phyloP scores from a whole-genome alignment of 2,329 filamentous ascomycete species.

The Calycina marina region DNA sequence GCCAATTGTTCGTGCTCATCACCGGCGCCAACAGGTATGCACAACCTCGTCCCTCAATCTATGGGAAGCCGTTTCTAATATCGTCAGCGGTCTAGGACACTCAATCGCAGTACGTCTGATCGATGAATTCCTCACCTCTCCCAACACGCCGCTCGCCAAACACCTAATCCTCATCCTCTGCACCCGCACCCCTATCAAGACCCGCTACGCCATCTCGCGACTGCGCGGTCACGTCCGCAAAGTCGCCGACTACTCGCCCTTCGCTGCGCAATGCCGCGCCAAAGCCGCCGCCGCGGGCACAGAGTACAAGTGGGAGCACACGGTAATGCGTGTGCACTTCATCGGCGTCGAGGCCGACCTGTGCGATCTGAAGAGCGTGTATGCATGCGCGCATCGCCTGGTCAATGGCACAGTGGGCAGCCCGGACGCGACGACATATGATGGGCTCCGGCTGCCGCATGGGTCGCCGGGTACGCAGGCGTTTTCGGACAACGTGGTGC shows the following conservation, averaged over 20 bases:
- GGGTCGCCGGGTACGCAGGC: slow-evolving; percentile 20
- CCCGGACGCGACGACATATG: slow-evolving; percentile 20
- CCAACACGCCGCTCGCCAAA: slow-evolving; percentile 46
- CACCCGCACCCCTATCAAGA: slow-evolving; percentile 63
- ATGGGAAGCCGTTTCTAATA: slow-evolving; percentile 16
- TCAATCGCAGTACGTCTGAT: slow-evolving; percentile 73
- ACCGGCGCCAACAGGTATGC: slow-evolving; percentile 75
- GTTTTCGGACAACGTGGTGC: slow-evolving; percentile 14
- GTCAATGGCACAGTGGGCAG: slow-evolving; percentile 21
- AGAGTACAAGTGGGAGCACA: slow-evolving; percentile 31
- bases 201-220: slow-evolving; percentile 50
- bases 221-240: slow-evolving; percentile 47
- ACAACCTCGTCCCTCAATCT: slow-evolving; percentile 1
- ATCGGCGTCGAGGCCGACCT: slow-evolving; percentile 44
- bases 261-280: slow-evolving; percentile 31
- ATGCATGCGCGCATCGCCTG: slow-evolving; percentile 18
- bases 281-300: slow-evolving; percentile 41
- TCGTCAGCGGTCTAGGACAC: slow-evolving; percentile 69
- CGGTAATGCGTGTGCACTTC: slow-evolving; percentile 39
- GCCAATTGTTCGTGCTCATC: slow-evolving; percentile 51
- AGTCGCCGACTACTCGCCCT: slow-evolving; percentile 26
- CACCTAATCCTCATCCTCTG: slow-evolving; percentile 72
- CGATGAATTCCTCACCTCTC: slow-evolving; percentile 69
- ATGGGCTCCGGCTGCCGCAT: slow-evolving; percentile 19
- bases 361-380: slow-evolving; percentile 39